Conservation (phyloP, 1,139 yeast genomes). For the Sugiyamaella neomexicana region DNA sequence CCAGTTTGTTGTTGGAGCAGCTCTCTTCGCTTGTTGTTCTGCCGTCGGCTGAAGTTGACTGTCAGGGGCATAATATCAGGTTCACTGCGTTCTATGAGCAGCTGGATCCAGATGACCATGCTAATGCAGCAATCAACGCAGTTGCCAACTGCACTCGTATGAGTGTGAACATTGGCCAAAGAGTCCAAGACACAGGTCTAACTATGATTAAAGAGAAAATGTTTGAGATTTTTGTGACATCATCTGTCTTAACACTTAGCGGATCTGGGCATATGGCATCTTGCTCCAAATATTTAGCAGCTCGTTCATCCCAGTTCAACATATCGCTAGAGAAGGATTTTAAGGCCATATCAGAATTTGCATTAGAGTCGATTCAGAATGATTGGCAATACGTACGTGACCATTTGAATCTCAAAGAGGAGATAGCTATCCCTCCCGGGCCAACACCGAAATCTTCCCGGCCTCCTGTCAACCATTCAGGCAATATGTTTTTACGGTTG, state of each 20-base stretch:
- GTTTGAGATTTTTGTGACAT: conserved; percentile 6
- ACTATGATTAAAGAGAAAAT: neutral
- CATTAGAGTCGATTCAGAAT: neutral
- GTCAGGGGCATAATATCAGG: conserved; percentile 22
- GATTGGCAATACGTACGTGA: conserved; percentile 1
- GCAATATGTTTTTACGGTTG: conserved; percentile 2
- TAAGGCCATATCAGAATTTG: neutral
- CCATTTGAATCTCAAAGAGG: neutral
- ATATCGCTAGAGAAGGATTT: conserved; percentile 12
- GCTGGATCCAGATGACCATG: conserved; percentile 13
- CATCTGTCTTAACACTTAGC: conserved; percentile 8
- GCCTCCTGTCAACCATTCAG: conserved; percentile 1
- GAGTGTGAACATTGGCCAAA: neutral
- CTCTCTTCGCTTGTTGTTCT: conserved; percentile 17
- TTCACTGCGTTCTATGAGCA: conserved; percentile 23
- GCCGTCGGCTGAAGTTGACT: conserved; percentile 20
- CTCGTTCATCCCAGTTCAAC: conserved; percentile 12
- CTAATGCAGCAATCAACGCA: conserved; percentile 17
- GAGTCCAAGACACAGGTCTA: neutral
- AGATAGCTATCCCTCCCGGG: neutral
- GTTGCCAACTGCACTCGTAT: conserved; percentile 14
- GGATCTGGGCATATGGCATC: conserved; percentile 10
- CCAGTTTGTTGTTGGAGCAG: conserved; percentile 18
- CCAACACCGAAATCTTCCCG: neutral
- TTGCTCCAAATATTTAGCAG: conserved; percentile 13